Conservation (phyloP, 495 filamentous ascomycete genomes). For the Rhizodiscina lignyota region DNA sequence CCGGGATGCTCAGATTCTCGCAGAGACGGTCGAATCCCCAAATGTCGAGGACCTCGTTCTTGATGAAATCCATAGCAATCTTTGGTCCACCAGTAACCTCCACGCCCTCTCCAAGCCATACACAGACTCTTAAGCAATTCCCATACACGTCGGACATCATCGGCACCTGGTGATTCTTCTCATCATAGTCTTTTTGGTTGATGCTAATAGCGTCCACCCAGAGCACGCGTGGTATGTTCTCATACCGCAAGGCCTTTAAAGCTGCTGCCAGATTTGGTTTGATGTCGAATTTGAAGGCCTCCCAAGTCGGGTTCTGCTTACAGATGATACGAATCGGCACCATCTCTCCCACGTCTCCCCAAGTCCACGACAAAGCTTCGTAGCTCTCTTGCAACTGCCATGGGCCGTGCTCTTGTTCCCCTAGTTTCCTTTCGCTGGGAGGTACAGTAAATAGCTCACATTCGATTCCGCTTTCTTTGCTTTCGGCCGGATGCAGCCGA, state of each 20-base stretch:
- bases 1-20: not conserved
- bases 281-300: not conserved
- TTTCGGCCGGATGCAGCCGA: too few relatives aligned
- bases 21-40: slow-evolving; percentile 17
- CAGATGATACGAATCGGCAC: too few relatives aligned
- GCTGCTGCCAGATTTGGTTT: not conserved
- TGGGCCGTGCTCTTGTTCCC: too few relatives aligned
- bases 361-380: too few relatives aligned
- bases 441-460: too few relatives aligned
- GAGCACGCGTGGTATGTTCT: not conserved
- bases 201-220: slow-evolving; percentile 8
- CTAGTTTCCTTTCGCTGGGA: too few relatives aligned
- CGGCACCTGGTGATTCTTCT: slow-evolving; percentile 5
- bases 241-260: not conserved
- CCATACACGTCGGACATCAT: slow-evolving; percentile 2
- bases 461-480: too few relatives aligned
- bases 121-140: not conserved
- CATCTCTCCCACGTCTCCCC: too few relatives aligned
- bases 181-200: slow-evolving; percentile 2
- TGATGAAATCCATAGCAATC: not conserved
- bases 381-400: too few relatives aligned
- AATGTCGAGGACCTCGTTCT: slow-evolving; percentile 12
- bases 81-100: too few relatives aligned
- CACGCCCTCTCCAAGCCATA: slow-evolving; percentile 1
- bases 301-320: too few relatives aligned